Conservation (phyloP, 148 eudicot species). For the Silene uniflora region DNA sequence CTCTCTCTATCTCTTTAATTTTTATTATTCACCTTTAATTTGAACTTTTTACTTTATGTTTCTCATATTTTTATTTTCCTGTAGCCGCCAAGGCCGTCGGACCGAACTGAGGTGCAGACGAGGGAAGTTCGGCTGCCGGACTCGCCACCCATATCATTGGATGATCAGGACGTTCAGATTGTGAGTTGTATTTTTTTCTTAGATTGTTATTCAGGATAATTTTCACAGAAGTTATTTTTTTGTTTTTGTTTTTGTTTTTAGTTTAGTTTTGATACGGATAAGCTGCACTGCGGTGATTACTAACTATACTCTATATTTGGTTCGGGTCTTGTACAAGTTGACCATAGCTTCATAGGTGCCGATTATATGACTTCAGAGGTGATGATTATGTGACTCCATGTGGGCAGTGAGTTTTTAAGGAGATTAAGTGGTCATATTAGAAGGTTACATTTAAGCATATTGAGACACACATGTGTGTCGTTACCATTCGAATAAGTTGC, state of each 20-base stretch:
- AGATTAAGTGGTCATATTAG: background rate
- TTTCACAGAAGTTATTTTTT: background rate
- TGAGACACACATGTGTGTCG: background rate
- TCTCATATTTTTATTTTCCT: constrained; percentile 9
- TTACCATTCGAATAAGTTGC: background rate
- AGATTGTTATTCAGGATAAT: background rate
- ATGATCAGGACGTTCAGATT: constrained; percentile 92
- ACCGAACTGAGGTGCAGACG: constrained; percentile 77
- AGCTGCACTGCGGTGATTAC: background rate
- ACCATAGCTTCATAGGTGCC: background rate
- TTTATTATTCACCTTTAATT: background rate
- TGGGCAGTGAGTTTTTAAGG: background rate
- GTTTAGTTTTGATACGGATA: background rate
- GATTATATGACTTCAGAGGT: background rate
- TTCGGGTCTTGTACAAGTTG: background rate
- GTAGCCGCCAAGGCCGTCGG: constrained; percentile 84
- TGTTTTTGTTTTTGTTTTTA: no score
- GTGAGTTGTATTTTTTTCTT: constrained; percentile 42
- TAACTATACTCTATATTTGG: background rate
- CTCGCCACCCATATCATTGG: constrained; percentile 66
- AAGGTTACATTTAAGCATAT: background rate
- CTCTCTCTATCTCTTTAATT: background rate
- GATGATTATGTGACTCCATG: background rate
- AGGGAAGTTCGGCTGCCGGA: constrained; percentile 83
- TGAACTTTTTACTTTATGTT: background rate